phyloP scores from a whole-genome alignment of 164 flowering plant genomes.

The Platanus orientalis region DNA sequence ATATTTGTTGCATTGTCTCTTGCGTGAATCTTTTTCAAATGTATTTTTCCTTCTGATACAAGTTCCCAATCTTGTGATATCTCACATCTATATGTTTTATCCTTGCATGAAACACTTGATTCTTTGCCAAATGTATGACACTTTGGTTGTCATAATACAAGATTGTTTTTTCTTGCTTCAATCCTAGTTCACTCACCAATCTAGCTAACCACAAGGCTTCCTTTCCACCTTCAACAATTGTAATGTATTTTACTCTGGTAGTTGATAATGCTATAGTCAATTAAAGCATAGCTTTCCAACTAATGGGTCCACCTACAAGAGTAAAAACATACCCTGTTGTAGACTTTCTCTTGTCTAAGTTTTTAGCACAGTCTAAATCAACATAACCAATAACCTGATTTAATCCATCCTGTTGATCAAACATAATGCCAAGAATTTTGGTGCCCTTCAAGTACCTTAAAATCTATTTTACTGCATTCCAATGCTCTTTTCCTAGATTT shows the following conservation, averaged over 20 bases:
- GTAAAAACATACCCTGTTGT: constrained; percentile 3
- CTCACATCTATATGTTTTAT: too few species aligned
- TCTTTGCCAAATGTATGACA: too few species aligned
- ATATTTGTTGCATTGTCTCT: too few species aligned
- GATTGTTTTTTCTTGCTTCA: too few species aligned
- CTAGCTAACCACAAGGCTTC: not conserved
- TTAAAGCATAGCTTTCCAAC: not conserved
- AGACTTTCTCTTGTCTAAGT: not conserved
- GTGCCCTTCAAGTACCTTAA: not conserved
- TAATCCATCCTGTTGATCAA: too few species aligned
- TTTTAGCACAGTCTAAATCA: not conserved
- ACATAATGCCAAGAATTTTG: not conserved
- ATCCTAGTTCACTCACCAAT: too few species aligned
- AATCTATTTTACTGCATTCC: constrained; percentile 1
- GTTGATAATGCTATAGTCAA: not conserved
- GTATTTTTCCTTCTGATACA: too few species aligned
- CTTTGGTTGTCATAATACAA: too few species aligned
- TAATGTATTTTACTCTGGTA: constrained; percentile 2
- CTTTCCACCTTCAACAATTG: not conserved
- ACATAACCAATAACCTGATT: too few species aligned
- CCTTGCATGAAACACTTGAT: too few species aligned
- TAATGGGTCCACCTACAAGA: not conserved
- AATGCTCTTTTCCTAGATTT: not conserved
- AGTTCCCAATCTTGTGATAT: too few species aligned
- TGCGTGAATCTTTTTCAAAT: too few species aligned